These are phyloP conservation scores for Mortierella sp. DNA, from an alignment of 371 early-diverging fungal genomes.

Conservation along the genomic window DNA sequence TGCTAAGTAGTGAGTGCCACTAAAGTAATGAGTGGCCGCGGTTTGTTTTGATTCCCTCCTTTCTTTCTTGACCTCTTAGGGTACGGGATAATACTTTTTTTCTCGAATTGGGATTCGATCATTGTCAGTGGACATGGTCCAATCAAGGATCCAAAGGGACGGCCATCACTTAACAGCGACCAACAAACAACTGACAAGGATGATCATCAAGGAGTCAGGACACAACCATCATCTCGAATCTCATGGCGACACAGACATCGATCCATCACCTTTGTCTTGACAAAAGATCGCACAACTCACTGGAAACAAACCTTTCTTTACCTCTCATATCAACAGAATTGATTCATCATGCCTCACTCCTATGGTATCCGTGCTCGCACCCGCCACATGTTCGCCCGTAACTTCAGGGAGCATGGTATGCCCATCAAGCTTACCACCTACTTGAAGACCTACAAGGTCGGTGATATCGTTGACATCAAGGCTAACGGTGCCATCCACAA, in stretches of 20 bases:
- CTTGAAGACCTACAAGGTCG: constrained; percentile 77
- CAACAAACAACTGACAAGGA: neutral
- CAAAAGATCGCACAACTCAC: neutral
- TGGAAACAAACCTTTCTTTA: neutral
- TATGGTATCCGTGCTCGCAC: constrained; percentile 99
- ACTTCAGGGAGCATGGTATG: constrained; percentile 79
- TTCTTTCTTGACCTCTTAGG: constrained; percentile 60
- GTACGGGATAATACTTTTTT: constrained; percentile 32
- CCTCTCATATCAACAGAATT: constrained; percentile 31
- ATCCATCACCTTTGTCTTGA: neutral
- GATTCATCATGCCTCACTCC: constrained; percentile 91
- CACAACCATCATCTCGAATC: constrained; percentile 1
- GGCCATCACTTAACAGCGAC: neutral
- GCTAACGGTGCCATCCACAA: constrained; percentile 98
- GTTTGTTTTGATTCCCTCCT: constrained; percentile 57
- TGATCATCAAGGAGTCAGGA: neutral
- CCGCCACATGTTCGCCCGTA: constrained; percentile 98
- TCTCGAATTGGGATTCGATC: neutral
- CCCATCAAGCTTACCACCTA: constrained; percentile 96
- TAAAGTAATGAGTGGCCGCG: constrained; percentile 6
- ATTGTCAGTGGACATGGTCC: neutral
- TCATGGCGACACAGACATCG: constrained; percentile 9
- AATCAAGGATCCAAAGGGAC: neutral
- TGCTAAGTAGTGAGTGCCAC: neutral
- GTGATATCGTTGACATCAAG: constrained; percentile 99